These are phyloP conservation scores for Colletotrichum liriopes DNA, from an alignment of 2,329 filamentous ascomycete genomes.

Conservation along the genomic window DNA sequence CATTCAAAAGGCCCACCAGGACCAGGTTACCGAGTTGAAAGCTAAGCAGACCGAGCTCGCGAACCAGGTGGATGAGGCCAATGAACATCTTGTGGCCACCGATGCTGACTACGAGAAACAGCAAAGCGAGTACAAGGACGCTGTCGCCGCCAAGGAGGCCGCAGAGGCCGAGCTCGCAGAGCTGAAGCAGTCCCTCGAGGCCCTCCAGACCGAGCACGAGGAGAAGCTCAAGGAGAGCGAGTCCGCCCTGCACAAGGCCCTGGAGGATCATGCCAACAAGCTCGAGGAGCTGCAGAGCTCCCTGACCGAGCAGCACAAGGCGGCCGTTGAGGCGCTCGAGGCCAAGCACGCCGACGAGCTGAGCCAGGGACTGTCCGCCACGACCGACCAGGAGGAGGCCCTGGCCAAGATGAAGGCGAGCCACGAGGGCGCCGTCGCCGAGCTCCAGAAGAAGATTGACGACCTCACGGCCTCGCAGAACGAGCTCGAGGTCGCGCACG, in stretches of 20 bases:
- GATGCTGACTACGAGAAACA: conserved; percentile 67
- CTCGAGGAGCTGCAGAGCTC: conserved; percentile 66
- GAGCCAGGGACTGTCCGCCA: conserved; percentile 61
- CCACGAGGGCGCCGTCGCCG: conserved; percentile 64
- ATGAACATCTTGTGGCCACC: conserved; percentile 66
- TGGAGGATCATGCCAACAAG: conserved; percentile 65
- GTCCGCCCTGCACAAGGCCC: conserved; percentile 55
- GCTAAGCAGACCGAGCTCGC: conserved; percentile 64
- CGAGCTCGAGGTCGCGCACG: conserved; percentile 62
- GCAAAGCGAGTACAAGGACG: conserved; percentile 64
- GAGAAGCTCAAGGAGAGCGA: conserved; percentile 57
- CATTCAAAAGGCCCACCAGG: conserved; percentile 52
- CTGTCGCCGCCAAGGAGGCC: conserved; percentile 65
- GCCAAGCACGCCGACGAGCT: conserved; percentile 68
- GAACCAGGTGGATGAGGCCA: conserved; percentile 63
- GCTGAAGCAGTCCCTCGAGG: conserved; percentile 67
- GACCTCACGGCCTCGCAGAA: conserved; percentile 64
- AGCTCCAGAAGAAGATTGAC: conserved; percentile 70
- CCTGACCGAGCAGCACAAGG: conserved; percentile 66
- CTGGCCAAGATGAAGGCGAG: conserved; percentile 65
- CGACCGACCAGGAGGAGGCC: conserved; percentile 64
- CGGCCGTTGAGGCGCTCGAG: conserved; percentile 66
- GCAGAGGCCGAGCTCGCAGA: conserved; percentile 64
- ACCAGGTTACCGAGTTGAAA: conserved; percentile 65
- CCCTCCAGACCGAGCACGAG: conserved; percentile 59